Evolutionary conservation across 2,329 filamentous ascomycete species (phyloP), one percentile per base, ranked within the genome.

Genomic region (Fonsecaea pedrosoi): DNA sequence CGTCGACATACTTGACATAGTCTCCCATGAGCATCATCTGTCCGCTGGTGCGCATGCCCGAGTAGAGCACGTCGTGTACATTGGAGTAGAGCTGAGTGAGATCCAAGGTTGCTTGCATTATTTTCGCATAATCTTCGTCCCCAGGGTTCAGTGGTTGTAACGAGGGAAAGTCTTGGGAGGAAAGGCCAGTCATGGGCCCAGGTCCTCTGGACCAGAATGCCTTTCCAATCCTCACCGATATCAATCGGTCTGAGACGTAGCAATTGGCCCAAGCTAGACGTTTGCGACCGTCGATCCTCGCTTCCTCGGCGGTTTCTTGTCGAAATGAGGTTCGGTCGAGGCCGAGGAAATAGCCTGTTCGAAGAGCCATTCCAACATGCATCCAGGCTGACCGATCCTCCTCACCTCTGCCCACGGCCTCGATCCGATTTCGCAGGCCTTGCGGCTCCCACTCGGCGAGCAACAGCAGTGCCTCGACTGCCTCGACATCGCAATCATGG

Each of bases 381-480:
- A 92, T 92, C 90, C 90, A 92, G 0, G 89, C 89, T 35, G 90
- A 89, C 54, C 90, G 85, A 72, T 92, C 89, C 74, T 92, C 90
- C 75, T 92, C 89, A 8, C 90, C 90, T 63, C 89, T 84, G 0
- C 89, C 90, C 21, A 92, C 87, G 32, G 85, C 82, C 37, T 87
- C 87, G 35, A 86, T 85, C 38, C 84, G 81, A 2, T 84, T 84
- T 5, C 87, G 81, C 1, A 88, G 83, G 0, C 87, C 86, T 68
- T 90, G 89, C 0, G 89, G 88, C 6, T 88, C 89, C 90, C 90
- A 92, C 73, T 92, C 89, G 0, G 90, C 89, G 1, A 92, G 83
- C 1, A 92, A 80, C 0, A 92, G 79, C 1, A 92, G 78, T 1
- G 89, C 88, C 73, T 92, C 89, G 0, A 92, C 89, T 1, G 89